Evolutionary conservation across 2,329 filamentous ascomycete genomes (phyloP), one percentile per base, ranked within the genome.

Genomic region (Emericellopsis atlantica): DNA sequence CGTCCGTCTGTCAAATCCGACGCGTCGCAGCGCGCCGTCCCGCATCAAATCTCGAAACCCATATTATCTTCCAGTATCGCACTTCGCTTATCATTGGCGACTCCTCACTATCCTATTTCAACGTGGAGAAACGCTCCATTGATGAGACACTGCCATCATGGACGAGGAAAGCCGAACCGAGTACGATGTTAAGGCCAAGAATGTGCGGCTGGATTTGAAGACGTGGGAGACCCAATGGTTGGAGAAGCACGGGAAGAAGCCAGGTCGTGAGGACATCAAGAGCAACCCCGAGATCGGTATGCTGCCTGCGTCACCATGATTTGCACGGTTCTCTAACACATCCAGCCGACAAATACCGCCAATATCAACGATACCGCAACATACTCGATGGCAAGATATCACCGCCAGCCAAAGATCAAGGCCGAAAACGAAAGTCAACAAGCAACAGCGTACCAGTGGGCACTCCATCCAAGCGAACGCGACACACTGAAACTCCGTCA

Each of bases 181-280:
- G 41, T 74, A 71, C 44, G 72, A 77, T 52, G 54, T 51, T 9
- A 64, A 69, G 50, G 70, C 69, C 11, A 65, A 68, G 47, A 54
- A 67, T 39, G 63, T 88, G n/a, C 74, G 81, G n/a, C 61, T 66
- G 32, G 77, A 84, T 46, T 63, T 90, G 37, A 90, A 90, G 60
- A 58, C 60, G 48, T 92, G 84, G 79, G 85, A 92, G 55, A 76
- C 67, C 47, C 64, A 72, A 6, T 90, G 84, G 66, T 71, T 74
- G 6, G 63, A 64, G 21, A 57, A 65, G 14, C 72, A 89, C 26
- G 83, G 84, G 39, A 72, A 69, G 47, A 89, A 87, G 63, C 80
- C 84, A 4, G 66, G 70, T 39, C 72, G 82, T 43, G 73, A 78
- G n/a, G 83, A 87, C 52, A 88, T 90, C 65, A 88, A 86, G 61